Evolutionary conservation across 352 stramenopile species (phyloP), one percentile per base, ranked within the genome.

Genomic region (Pythium rishiriense): DNA sequence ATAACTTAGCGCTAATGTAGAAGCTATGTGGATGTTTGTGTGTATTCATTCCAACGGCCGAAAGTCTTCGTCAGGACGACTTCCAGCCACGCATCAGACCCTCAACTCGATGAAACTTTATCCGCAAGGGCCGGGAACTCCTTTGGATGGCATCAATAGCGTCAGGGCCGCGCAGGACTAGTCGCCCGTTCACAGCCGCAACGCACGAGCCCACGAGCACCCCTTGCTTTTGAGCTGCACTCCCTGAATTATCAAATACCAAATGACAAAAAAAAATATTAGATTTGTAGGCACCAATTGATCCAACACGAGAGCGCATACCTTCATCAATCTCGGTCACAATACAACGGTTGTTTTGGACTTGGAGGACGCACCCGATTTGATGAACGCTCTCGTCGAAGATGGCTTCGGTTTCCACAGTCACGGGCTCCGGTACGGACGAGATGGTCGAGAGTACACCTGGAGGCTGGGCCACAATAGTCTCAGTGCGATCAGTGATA

Each of bases 101-200:
- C 71, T 93, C 81, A n/a, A 93, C 81, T 15, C 83, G 85, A 67
- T 88, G 83, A 47, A 93, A 74, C 25, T 72, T 88, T 57, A 93
- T 73, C 52, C 75, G 63, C 28, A 93, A 69, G 15, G 85, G 85
- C 43, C 85, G 81, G 33, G 70, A 52, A 4, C 76, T 82, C 12
- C 75, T 80, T 53, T 76, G 72, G 49, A 93, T 85, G 42, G 74
- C 64, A 14, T 57, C 68, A 42, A 92, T 73, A 37, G 78, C 62
- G 22, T 91, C 83, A 29, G 68, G 66, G 12, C 74, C 77, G 26
- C 80, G 75, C 35, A 84, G 58, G 24, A 75, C 80, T 41, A 66
- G 76, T 24, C 64, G 74, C 8, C 83, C 83, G 35, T 93, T 93
- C 11, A 93, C 76, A 21, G 75, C 81, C 31, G 89, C 72, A 21